These are phyloP conservation scores for Syncephalastrum monosporum DNA, from an alignment of 371 early-diverging fungal genomes.

Conservation along the genomic window DNA sequence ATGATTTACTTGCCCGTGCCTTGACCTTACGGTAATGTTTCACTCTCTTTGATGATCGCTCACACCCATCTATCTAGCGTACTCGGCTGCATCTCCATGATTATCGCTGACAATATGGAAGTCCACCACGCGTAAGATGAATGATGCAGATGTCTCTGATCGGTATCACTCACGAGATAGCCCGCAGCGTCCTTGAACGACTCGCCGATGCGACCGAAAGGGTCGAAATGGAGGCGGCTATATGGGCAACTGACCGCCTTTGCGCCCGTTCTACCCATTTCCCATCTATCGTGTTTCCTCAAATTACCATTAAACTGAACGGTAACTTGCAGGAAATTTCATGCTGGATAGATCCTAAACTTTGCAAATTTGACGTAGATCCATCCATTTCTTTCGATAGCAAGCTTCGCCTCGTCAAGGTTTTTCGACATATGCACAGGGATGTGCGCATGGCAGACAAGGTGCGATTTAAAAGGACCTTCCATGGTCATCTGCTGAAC, in stretches of 20 bases:
- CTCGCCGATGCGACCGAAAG: slow-evolving; percentile 47
- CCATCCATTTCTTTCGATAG: slow-evolving; percentile 38
- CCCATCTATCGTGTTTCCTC: slow-evolving; percentile 46
- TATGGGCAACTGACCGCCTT: slow-evolving; percentile 57
- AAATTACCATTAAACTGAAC: slow-evolving; percentile 28
- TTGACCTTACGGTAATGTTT: slow-evolving; percentile 50
- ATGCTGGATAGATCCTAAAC: slow-evolving; percentile 17
- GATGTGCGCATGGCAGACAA: slow-evolving; percentile 54
- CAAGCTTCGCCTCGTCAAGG: slow-evolving; percentile 43
- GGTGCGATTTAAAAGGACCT: slow-evolving; percentile 10
- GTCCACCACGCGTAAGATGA: slow-evolving; percentile 55
- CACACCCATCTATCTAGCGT: slow-evolving; percentile 25
- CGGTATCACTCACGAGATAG: neutral
- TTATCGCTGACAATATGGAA: slow-evolving; percentile 52
- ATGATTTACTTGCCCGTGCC: slow-evolving; percentile 54
- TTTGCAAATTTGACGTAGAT: slow-evolving; percentile 10
- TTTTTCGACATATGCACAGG: slow-evolving; percentile 62
- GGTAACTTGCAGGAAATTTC: slow-evolving; percentile 17
- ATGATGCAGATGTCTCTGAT: neutral
- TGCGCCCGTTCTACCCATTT: slow-evolving; percentile 53
- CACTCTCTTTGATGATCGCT: neutral
- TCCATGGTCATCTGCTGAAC: neutral
- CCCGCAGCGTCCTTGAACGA: slow-evolving; percentile 38
- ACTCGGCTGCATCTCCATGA: slow-evolving; percentile 57
- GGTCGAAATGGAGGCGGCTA: slow-evolving; percentile 55